Evolutionary conservation across 768 basidiomycete genomes (phyloP).

Genomic region (Boletus fagicola): DNA sequence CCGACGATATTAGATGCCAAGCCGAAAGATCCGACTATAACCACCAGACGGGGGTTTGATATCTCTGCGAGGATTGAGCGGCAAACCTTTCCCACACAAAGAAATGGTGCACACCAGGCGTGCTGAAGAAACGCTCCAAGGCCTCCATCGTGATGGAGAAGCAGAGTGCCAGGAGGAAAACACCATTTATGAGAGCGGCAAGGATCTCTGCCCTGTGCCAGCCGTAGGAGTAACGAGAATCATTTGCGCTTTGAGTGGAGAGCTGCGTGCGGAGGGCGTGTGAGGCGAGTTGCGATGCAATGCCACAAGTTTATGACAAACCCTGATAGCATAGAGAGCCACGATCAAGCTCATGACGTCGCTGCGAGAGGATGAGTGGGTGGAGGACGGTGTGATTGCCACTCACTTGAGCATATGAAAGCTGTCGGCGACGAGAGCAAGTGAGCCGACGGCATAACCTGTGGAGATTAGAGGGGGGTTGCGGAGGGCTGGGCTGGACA

Average conservation of each 20-base stretch:
- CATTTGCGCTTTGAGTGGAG: constrained; percentile 52
- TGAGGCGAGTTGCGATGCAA: constrained; percentile 8
- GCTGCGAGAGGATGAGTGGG: constrained; percentile 43
- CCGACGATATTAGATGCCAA: constrained; percentile 91
- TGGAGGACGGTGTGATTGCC: not conserved
- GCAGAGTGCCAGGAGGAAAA: constrained; percentile 94
- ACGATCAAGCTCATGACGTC: constrained; percentile 96
- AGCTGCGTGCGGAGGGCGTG: constrained; percentile 44
- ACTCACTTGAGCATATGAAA: constrained; percentile 99
- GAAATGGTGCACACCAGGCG: constrained; percentile 53
- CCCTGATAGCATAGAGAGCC: constrained; percentile 93
- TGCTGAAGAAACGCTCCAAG: constrained; percentile 82
- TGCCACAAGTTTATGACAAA: constrained; percentile 21
- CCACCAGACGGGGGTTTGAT: constrained; percentile 81
- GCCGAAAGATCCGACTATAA: constrained; percentile 87
- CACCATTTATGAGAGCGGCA: constrained; percentile 93
- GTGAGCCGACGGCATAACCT: constrained; percentile 95
- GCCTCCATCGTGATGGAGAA: constrained; percentile 95
- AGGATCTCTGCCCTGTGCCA: constrained; percentile 98
- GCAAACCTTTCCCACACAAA: constrained; percentile 1
- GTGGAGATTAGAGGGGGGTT: constrained; percentile 12
- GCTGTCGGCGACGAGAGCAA: constrained; percentile 93
- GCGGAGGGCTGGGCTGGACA: constrained; percentile 23
- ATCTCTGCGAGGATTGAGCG: constrained; percentile 57
- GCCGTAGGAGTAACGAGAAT: constrained; percentile 92